Conservation (phyloP, 2,329 filamentous ascomycete genomes). For the Pseudogymnoascus sp. region DNA sequence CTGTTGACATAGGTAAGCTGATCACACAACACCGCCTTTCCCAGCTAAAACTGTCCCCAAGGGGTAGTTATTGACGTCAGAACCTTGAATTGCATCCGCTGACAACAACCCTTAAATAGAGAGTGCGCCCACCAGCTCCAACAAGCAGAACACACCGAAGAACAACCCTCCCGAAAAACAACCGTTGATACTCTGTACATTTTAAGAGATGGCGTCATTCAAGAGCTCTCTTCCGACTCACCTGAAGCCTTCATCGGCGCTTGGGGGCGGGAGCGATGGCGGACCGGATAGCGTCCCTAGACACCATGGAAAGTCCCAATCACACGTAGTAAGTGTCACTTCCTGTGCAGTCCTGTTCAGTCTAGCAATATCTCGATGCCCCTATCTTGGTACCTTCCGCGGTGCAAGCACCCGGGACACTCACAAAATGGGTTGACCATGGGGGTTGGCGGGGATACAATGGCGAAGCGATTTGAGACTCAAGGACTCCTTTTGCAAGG, state of each 20-base stretch:
- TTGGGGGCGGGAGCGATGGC: slow-evolving; percentile 32
- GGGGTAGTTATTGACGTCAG: slow-evolving; percentile 6
- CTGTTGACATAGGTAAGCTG: slow-evolving; percentile 8
- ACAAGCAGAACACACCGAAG: slow-evolving; percentile 8
- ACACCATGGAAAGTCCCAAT: slow-evolving; percentile 78
- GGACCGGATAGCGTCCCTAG: slow-evolving; percentile 41
- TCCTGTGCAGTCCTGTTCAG: neutral
- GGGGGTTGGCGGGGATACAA: neutral
- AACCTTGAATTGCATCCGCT: neutral
- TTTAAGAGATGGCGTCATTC: slow-evolving; percentile 53
- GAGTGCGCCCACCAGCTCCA: neutral
- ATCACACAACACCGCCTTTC: neutral
- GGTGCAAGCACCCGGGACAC: neutral
- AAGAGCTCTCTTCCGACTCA: slow-evolving; percentile 76
- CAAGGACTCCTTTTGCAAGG: neutral
- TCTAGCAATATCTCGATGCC: neutral
- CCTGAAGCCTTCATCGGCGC: slow-evolving; percentile 55
- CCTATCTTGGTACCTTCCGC: neutral
- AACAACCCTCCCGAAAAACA: slow-evolving; percentile 14
- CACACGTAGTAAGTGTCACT: slow-evolving; percentile 64
- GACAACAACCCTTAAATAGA: slow-evolving; percentile 2
- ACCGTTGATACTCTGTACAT: neutral
- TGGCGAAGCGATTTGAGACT: neutral
- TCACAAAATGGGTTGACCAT: neutral
- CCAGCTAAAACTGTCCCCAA: neutral